Evolutionary conservation across 1,284 basidiomycete genomes (phyloP).

Genomic region (Sparassis latifolia): DNA sequence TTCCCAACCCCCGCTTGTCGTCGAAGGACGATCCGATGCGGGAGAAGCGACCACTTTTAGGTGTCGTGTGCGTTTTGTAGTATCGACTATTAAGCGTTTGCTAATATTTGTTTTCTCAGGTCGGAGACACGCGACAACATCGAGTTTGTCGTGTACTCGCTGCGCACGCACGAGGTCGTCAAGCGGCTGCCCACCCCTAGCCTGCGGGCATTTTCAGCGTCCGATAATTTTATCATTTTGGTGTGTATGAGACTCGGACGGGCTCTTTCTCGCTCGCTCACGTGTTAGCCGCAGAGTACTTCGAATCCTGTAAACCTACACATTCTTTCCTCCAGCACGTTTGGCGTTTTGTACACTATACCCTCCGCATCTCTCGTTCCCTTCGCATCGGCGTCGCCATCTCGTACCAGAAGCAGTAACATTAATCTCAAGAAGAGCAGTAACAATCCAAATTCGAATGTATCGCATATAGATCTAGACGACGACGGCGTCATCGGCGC

Average conservation of each 20-base stretch:
- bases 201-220: slow-evolving; percentile 43
- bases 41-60: slow-evolving; percentile 42
- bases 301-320: slow-evolving; percentile 48
- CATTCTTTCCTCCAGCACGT: slow-evolving; percentile 48
- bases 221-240: slow-evolving; percentile 46
- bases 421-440: no score
- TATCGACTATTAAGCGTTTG: slow-evolving; percentile 1
- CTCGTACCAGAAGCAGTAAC: slow-evolving; percentile 5
- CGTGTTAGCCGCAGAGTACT: slow-evolving; percentile 40
- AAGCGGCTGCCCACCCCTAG: slow-evolving; percentile 40
- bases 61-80: slow-evolving; percentile 44
- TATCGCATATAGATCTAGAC: slow-evolving; percentile 33
- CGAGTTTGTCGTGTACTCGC: slow-evolving; percentile 49
- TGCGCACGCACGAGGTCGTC: slow-evolving; percentile 48
- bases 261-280: neutral
- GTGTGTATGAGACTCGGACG: slow-evolving; percentile 32
- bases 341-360: slow-evolving; percentile 46
- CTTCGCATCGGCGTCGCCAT: slow-evolving; percentile 25
- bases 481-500: no score
- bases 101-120: slow-evolving; percentile 8
- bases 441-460: slow-evolving; percentile 16
- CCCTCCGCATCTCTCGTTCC: slow-evolving; percentile 37
- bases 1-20: slow-evolving; percentile 29
- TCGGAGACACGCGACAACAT: slow-evolving; percentile 14
- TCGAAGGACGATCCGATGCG: slow-evolving; percentile 24